Evolutionary conservation across 768 basidiomycete genomes (phyloP), one percentile per base, ranked within the genome.

Genomic region (Candolleomyces efflorescens): DNA sequence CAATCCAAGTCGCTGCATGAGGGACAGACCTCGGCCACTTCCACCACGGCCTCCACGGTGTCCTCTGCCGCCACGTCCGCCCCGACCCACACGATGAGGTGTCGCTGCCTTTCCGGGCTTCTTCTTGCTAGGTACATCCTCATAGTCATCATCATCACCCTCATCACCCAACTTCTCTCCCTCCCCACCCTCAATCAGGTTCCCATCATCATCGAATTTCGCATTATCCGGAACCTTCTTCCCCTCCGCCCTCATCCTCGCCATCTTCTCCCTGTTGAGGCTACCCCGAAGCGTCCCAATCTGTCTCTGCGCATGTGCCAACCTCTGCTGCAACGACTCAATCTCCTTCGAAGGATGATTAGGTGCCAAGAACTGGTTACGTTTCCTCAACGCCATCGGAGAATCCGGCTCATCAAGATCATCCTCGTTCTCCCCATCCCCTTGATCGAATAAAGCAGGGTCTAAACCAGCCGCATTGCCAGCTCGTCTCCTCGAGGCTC

Each of bases 301-400:
- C 65, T 92, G 92, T 59, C 92, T 78, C 69, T 94, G 91, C 3
- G 93, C 90, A 69, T 94, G 92, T 11, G 90, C 88, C 37, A 94
- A 78, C 24, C 87, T 79, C 65, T 92, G 87, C 59, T 92, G 87
- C 13, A 94, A 73, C 0, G 85, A 83, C 64, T 94, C 92, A 41
- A 92, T 84, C 69, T 93, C 92, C 66, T 87, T 89, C 68, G 75
- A 84, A 9, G 88, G 89, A 63, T 88, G 89, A 65, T 84, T 90
- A 9, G 86, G 78, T 15, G 87, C 81, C 51, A 89, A 75, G 78
- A 89, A 87, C 48, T 54, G 53, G 46, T 49, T 56, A 18, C 53
- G 24, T 46, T 38, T 52, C 22, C 58, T 22, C 44, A 48, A 18
- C 9, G 32, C 58, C 58, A 53, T 60, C 37, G 58, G 58, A 13